Evolutionary conservation across 2,329 filamentous ascomycete species (phyloP), one percentile per base, ranked within the genome.

Genomic region (Dendryphion nanum): DNA sequence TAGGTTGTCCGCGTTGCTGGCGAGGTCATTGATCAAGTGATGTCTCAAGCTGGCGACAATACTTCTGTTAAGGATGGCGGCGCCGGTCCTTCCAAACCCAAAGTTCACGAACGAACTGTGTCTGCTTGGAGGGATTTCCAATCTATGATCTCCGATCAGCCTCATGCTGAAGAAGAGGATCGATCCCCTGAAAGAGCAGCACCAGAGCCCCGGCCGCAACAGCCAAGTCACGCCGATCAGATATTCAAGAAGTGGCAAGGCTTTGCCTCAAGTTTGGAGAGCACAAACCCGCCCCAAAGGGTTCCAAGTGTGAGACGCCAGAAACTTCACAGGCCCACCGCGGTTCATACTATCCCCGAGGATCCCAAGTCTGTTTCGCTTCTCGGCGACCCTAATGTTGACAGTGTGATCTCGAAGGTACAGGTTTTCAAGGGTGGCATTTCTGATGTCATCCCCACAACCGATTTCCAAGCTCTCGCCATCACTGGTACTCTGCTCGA

Each of bases 401-500:
- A 62, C 31, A 61, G 51, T 23, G 53, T 63, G 33, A 60, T 62
- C 26, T 59, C 58, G 7, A 63, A 61, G 35, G 57, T 62, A 6
- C 57, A 61, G 23, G 57, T 62, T 12, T 62, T 61, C 48, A 59
- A 59, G 32, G 59, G 59, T 20, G 57, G 59, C 19, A 62, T 64
- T n/a, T 53, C 51, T 6, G 58, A 60, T 35, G 50, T 63, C 4
- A 42, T 61, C 17, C 59, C 59, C 4, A 56, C 61, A 1, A 63
- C 59, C 3, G 59, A 63, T 33, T 63, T 62, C 41, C 59, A 63
- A 43, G 37, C 50, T 12, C 53, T 63, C 7, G 59, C 58, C 13
- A 61, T 63, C 24, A 63, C 58, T 10, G 59, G 58, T 6, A 59
- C 57, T 4, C 40, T 63, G 4, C 46, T 62, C 13, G 57, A 62